Percentiles rank a stretch among this genome's conserved stretches.
These are phyloP conservation scores for Fusarium continuum DNA, from an alignment of 2,329 filamentous ascomycete species.

Conservation along the genomic window DNA sequence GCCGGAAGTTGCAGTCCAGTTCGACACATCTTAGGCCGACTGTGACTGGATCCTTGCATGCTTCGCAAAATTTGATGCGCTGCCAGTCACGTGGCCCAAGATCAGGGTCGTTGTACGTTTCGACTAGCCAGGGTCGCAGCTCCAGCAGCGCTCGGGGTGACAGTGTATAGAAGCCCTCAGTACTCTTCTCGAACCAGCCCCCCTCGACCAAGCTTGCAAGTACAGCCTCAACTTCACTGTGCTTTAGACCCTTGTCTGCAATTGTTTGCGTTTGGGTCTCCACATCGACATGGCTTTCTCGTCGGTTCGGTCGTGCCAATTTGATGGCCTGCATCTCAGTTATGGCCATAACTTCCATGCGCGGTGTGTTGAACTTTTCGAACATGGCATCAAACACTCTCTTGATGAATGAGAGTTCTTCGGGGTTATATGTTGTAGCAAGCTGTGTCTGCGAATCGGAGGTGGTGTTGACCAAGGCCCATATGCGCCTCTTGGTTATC, in stretches of 20 bases:
- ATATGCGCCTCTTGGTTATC: constrained; percentile 70
- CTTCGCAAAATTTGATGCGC: constrained; percentile 85
- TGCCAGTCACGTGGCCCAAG: constrained; percentile 69
- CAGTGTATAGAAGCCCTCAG: constrained; percentile 76
- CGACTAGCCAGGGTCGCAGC: constrained; percentile 82
- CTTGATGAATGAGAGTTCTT: constrained; percentile 91
- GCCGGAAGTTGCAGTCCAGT: constrained; percentile 70
- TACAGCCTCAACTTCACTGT: constrained; percentile 79
- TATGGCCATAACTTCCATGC: constrained; percentile 85
- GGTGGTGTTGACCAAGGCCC: constrained; percentile 86
- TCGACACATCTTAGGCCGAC: constrained; percentile 80
- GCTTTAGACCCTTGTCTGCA: constrained; percentile 70
- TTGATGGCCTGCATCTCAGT: constrained; percentile 81
- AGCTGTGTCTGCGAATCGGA: constrained; percentile 87
- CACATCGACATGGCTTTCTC: constrained; percentile 46
- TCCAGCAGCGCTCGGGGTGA: constrained; percentile 85
- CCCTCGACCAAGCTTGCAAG: constrained; percentile 76
- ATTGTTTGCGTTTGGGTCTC: constrained; percentile 49
- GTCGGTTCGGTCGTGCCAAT: constrained; percentile 63
- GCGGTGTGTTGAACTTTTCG: constrained; percentile 81
- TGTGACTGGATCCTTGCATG: constrained; percentile 90
- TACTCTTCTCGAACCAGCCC: constrained; percentile 84
- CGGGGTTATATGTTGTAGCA: constrained; percentile 79
- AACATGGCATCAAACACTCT: constrained; percentile 92
- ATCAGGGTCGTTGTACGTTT: constrained; percentile 84